Percentiles rank a stretch among this genome's conserved stretches.
These are phyloP conservation scores for Alternaria ventricosa DNA, from an alignment of 2,329 filamentous ascomycete species.

Conservation along the genomic window DNA sequence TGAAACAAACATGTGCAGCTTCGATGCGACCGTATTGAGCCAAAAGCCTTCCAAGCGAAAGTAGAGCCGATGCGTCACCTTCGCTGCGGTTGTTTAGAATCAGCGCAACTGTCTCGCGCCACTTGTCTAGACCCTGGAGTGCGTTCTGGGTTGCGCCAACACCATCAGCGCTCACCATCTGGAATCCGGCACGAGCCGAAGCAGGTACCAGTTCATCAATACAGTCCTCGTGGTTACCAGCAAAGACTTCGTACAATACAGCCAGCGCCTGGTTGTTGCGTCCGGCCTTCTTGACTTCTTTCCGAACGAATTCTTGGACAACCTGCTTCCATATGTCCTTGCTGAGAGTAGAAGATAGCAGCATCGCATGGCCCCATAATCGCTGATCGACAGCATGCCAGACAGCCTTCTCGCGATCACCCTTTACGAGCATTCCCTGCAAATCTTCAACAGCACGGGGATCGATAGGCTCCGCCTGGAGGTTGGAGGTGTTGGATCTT, in stretches of 20 bases:
- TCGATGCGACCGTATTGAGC: constrained; percentile 86
- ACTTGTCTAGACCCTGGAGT: constrained; percentile 86
- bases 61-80: constrained; percentile 78
- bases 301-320: constrained; percentile 91
- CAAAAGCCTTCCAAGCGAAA: constrained; percentile 81
- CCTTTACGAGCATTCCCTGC: constrained; percentile 74
- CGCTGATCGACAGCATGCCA: constrained; percentile 93
- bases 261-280: constrained; percentile 86
- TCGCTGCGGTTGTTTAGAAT: constrained; percentile 86
- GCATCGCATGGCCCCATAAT: constrained; percentile 94
- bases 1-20: constrained; percentile 90
- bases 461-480: constrained; percentile 70
- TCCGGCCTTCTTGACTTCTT: constrained; percentile 85
- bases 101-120: constrained; percentile 87
- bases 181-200: constrained; percentile 88
- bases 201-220: constrained; percentile 94
- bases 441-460: constrained; percentile 73
- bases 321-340: constrained; percentile 85
- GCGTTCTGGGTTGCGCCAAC: constrained; percentile 71
- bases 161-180: constrained; percentile 77
- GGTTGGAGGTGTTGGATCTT: constrained; percentile 36
- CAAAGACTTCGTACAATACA: constrained; percentile 90
- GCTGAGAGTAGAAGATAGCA: constrained; percentile 83
- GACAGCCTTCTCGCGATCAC: constrained; percentile 87
- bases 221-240: constrained; percentile 91